Conservation (phyloP, 1,139 yeast genomes). For the Scheffersomyces illinoinensis region DNA sequence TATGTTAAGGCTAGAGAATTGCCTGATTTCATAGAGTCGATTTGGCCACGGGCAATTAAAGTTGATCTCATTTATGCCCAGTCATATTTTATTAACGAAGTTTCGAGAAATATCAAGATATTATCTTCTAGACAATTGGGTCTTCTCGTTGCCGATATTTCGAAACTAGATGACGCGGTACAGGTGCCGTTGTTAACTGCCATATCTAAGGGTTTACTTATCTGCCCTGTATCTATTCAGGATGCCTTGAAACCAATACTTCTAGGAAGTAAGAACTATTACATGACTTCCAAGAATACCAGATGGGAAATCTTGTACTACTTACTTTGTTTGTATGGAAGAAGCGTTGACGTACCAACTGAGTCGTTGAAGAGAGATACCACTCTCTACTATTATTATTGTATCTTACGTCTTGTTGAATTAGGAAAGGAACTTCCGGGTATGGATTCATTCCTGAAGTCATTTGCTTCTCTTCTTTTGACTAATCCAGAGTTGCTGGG, state of each 20-base stretch:
- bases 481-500: conserved; percentile 15
- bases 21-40: conserved; percentile 41
- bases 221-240: conserved; percentile 20
- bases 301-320: conserved; percentile 50
- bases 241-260: conserved; percentile 18
- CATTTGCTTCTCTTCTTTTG: conserved; percentile 28
- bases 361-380: neutral
- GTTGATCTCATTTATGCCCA: conserved; percentile 25
- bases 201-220: conserved; percentile 41
- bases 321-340: conserved; percentile 49
- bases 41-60: conserved; percentile 45
- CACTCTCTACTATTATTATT: conserved; percentile 31
- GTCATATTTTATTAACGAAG: conserved; percentile 28
- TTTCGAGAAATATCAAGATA: conserved; percentile 40
- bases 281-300: conserved; percentile 13
- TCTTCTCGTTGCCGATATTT: conserved; percentile 18
- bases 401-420: conserved; percentile 52
- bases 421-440: conserved; percentile 26
- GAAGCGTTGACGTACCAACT: conserved; percentile 20
- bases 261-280: conserved; percentile 9
- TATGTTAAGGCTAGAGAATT: conserved; percentile 62
- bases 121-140: conserved; percentile 51
- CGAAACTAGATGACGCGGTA: conserved; percentile 7
- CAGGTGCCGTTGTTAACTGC: conserved; percentile 31
- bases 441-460: conserved; percentile 9